A percentile compares a stretch with the other conserved stretches of the same genome.
These are phyloP conservation scores for Climacium dendroides DNA, from an alignment of 225 moss, liverwort and hornwort species.

Conservation along the genomic window DNA sequence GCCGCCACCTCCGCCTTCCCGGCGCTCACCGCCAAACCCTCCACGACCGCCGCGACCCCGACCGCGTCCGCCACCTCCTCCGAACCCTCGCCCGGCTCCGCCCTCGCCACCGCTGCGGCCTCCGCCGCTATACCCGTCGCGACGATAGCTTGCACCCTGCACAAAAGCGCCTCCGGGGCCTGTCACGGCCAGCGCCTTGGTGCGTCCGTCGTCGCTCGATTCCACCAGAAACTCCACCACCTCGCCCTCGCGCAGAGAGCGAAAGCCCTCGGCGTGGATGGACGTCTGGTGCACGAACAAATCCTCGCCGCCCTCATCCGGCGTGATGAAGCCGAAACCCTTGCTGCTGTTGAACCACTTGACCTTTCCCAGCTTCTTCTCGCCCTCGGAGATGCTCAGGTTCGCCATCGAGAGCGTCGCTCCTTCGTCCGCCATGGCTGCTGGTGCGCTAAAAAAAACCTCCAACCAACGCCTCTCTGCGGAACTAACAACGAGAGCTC, in stretches of 20 bases:
- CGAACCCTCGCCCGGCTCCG: slow-evolving; percentile 37
- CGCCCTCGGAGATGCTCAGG: neutral
- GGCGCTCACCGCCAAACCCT: slow-evolving; percentile 38
- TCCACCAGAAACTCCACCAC: slow-evolving; percentile 79
- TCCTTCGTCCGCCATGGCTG: slow-evolving; percentile 69
- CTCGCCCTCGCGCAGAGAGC: slow-evolving; percentile 87
- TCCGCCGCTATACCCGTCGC: slow-evolving; percentile 66
- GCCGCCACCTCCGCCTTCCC: slow-evolving; percentile 9
- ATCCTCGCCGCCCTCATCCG: slow-evolving; percentile 89
- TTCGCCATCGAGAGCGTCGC: neutral
- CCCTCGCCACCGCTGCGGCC: slow-evolving; percentile 45
- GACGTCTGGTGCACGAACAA: slow-evolving; percentile 96
- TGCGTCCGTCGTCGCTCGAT: slow-evolving; percentile 72
- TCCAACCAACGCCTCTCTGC: slow-evolving; percentile 21
- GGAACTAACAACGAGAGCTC: neutral
- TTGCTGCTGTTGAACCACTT: slow-evolving; percentile 99
- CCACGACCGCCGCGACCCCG: slow-evolving; percentile 44
- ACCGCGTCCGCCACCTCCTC: slow-evolving; percentile 33
- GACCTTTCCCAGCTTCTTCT: slow-evolving; percentile 97
- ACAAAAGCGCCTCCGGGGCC: slow-evolving; percentile 59
- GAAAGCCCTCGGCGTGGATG: slow-evolving; percentile 90
- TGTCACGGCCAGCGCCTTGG: slow-evolving; percentile 72
- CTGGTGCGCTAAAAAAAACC: neutral
- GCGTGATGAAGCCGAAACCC: slow-evolving; percentile 95
- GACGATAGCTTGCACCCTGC: slow-evolving; percentile 75